Evolutionary conservation across 192 early-diverging fungal genomes (phyloP), one percentile per base, ranked within the genome.

Genomic region (Coemansia sp.): DNA sequence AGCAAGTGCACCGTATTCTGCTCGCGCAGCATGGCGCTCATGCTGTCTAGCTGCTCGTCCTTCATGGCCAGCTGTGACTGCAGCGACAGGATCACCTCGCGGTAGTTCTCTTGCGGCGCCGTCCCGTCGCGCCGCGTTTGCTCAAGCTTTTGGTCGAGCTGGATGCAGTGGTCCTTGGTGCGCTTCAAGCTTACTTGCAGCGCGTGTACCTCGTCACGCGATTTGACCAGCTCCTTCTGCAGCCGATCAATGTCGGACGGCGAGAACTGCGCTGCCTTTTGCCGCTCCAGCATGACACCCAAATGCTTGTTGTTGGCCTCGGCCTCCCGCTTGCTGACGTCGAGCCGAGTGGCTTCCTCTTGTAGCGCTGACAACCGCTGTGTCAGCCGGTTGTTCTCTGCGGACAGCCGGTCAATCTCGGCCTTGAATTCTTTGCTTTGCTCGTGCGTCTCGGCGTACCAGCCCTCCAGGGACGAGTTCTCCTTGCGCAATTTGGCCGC

Each of bases 1-100:
- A 92, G 88, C 54, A 74, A 44, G 43, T 84, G 77, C 16, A 72
- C 70, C 63, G 73, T 73, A 83, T 85, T 66, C 86, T 88, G 73
- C 52, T 85, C 74, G 49, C 91, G 91, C 22, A 86, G 78, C 68
- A 92, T 86, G 18, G 89, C 87, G 69, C 96, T 93, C 47, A 86
- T 80, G 63, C 93, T 79, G 73, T 93, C 90, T 38, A 90, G 84
- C 85, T 91, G 76, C 55, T 81, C 68, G 60, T 74, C 68, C 51
- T 73, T 75, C 61, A 67, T 54, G 22, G 72, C 68, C n/a, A 80
- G 75, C 57, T 74, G 72, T 52, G 72, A 49, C 64, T 90, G 86
- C 20, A 91, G 76, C 31, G 89, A 82, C 49, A 77, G 77, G 13
- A 89, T 79, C 15, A 85, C 90, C 71, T 91, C 88, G 36, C 72